phyloP scores from a whole-genome alignment of 2,329 filamentous ascomycete species.

The Aschersonia sp. region DNA sequence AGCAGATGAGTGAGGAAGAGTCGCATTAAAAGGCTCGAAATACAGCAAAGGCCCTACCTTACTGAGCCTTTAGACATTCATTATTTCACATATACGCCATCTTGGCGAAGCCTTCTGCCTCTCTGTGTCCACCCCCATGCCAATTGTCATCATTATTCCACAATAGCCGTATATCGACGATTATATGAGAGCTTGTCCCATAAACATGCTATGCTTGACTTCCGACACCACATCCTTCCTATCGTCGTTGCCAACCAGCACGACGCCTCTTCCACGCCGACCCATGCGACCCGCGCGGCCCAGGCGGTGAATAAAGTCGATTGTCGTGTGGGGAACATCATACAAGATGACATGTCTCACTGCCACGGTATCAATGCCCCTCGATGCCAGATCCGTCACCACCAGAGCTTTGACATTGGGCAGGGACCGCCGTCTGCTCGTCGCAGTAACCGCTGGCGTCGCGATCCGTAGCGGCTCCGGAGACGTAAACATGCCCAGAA shows the following conservation, averaged over 20 bases:
- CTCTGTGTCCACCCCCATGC: too few species aligned
- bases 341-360: constrained; percentile 88
- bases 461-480: constrained; percentile 23
- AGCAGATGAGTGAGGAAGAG: too few species aligned
- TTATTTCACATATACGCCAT: not conserved
- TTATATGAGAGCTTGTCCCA: constrained; percentile 63
- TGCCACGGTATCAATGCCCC: constrained; percentile 86
- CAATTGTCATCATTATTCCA: not conserved
- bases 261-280: constrained; percentile 73
- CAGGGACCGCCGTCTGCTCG: constrained; percentile 34
- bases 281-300: constrained; percentile 90
- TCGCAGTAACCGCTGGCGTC: constrained; percentile 8
- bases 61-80: not conserved
- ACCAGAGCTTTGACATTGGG: constrained; percentile 81
- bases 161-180: not conserved
- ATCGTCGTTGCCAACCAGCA: constrained; percentile 80
- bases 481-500: constrained; percentile 60
- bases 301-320: constrained; percentile 94
- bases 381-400: constrained; percentile 80
- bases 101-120: not conserved
- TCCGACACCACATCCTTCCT: constrained; percentile 81
- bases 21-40: too few species aligned
- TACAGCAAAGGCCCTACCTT: too few species aligned
- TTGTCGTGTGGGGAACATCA: constrained; percentile 93
- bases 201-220: constrained; percentile 80